Conservation (phyloP, 768 basidiomycete genomes). For the Porphyrellus cyaneotinctus region DNA sequence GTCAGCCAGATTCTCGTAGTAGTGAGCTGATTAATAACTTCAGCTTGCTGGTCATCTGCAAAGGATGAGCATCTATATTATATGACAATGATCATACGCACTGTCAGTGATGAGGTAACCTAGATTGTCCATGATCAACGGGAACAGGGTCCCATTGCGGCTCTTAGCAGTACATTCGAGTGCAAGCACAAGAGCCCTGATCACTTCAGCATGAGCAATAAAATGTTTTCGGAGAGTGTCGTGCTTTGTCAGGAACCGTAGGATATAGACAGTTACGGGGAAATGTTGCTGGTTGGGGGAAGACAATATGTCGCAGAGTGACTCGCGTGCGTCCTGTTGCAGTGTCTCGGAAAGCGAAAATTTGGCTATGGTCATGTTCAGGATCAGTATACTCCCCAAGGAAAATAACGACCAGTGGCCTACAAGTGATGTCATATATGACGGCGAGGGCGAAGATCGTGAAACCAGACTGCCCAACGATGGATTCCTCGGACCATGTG, state of each 20-base stretch:
- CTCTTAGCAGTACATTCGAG: not conserved
- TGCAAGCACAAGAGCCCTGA: not conserved
- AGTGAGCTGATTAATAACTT: not conserved
- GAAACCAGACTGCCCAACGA: not conserved
- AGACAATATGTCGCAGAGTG: not conserved
- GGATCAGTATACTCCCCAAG: not conserved
- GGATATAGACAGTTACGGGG: not conserved
- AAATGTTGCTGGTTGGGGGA: not conserved
- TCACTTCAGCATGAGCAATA: not conserved
- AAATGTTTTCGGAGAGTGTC: not conserved
- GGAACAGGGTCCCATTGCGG: not conserved
- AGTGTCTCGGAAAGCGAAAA: not conserved
- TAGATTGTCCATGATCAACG: not conserved
- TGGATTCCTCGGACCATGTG: not conserved
- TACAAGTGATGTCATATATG: not conserved
- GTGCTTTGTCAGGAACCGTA: not conserved
- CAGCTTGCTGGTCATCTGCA: not conserved
- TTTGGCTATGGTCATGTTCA: not conserved
- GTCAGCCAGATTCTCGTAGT: not conserved
- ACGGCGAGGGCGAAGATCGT: not conserved
- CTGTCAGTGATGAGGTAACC: not conserved
- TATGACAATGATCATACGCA: not conserved
- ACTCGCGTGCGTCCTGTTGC: not conserved
- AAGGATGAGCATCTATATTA: not conserved
- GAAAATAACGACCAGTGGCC: not conserved